Percentiles rank a stretch among this genome's conserved stretches.
phyloP scores from a whole-genome alignment of 208 protist genomes.

The Acanthamoeba lenticulata region DNA sequence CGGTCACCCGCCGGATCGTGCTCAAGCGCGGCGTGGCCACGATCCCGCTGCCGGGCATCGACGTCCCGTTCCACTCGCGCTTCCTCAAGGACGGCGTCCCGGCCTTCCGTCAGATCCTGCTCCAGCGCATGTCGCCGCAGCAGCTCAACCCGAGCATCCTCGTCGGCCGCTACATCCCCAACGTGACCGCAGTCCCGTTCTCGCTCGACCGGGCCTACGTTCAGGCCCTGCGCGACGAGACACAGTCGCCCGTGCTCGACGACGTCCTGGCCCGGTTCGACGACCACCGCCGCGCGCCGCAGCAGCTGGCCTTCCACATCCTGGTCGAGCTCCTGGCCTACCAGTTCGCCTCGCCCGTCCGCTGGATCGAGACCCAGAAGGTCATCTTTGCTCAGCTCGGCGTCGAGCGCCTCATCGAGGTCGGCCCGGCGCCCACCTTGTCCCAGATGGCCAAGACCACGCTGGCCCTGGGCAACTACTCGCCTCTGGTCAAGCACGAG shows the following conservation, averaged over 20 bases:
- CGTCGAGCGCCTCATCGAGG: conserved; percentile 85
- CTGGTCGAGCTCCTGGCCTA: conserved; percentile 88
- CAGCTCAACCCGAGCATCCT: conserved; percentile 70
- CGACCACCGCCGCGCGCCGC: conserved; percentile 38
- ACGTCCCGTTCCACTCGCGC: conserved; percentile 90
- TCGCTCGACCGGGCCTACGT: conserved; percentile 75
- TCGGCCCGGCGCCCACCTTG: conserved; percentile 87
- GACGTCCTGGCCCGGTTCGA: conserved; percentile 76
- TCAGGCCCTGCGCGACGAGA: conserved; percentile 77
- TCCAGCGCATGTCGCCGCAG: conserved; percentile 27
- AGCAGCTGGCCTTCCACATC: conserved; percentile 77
- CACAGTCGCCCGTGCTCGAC: conserved; percentile 74
- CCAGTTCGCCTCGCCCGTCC: conserved; percentile 91
- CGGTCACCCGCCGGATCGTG: conserved; percentile 59
- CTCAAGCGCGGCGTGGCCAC: conserved; percentile 84
- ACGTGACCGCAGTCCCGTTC: conserved; percentile 86
- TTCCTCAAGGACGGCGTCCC: conserved; percentile 85
- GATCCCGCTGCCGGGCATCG: conserved; percentile 88
- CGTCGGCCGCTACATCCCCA: conserved; percentile 87
- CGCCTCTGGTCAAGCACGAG: conserved; percentile 67
- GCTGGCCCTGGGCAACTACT: conserved; percentile 65
- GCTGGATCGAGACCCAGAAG: conserved; percentile 90
- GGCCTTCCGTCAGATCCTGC: conserved; percentile 85
- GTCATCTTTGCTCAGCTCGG: conserved; percentile 79
- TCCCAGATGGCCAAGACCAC: conserved; percentile 82